Base-by-base conservation (phyloP, 1,284 basidiomycete species). In the Meira nashicola region DNA sequence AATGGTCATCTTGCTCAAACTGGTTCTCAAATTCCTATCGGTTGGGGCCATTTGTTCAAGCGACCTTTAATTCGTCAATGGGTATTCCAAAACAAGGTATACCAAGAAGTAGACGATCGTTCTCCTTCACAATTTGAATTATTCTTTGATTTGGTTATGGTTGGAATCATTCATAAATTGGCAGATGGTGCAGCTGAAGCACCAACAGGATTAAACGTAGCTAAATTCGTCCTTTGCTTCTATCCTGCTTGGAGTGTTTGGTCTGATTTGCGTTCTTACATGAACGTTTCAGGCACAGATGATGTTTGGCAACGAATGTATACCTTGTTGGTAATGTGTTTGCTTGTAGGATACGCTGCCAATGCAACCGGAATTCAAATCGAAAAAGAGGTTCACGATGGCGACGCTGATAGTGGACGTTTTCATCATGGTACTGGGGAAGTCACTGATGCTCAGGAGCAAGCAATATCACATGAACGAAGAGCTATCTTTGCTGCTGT, bases 71-170 rank as follows among this genome's bases (percentile, higher is more conserved):
- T 79, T 39, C 65, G 78, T 1, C 78, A 79, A 54, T 79, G 73
- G 72, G 58, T 79, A 3, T 60, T 72, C 46, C 63, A 71, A 28
- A 70, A 69, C 43, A 63, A 72, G 54, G 57, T 78, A 44, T 78
- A 71, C 54, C 63, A 73, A 40, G 78, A 79, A 48, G 62, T 60
- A 17, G 67, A 67, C 58, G 73, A 74, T 46, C 65, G 77, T 11
- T 62, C 68, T 21, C 67, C 76, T 1, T 65, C 64, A 8, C 71
- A 75, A 25, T 75, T 76, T 50, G 77, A 79, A 54, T 71, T 79
- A 12, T 77, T 79, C 39, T 78, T 77, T 39, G 77, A 78, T 55
- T 63, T 76, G 19, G 68, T 72, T 61, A 70, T 77, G 46, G 72
- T 73, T 44, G 73, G 71, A 12, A 60, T 74, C 17, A 67, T 70